Percentiles rank a stretch among this genome's conserved stretches.
These are phyloP conservation scores for Nadsonia commutata DNA, from an alignment of 1,139 yeast genomes.

Conservation along the genomic window DNA sequence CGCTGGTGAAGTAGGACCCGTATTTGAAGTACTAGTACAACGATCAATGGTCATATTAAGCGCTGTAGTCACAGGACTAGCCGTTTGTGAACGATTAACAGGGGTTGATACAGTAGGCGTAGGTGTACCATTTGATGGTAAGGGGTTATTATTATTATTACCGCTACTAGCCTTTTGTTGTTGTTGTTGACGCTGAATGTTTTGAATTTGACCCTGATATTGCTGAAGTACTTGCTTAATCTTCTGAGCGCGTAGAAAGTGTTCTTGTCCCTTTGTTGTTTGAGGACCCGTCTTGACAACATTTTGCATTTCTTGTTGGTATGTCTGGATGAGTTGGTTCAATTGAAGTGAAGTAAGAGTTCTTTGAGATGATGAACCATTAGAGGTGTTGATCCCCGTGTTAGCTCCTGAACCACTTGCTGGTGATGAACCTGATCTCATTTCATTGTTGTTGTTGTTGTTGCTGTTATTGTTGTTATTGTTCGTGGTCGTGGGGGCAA, in stretches of 20 bases:
- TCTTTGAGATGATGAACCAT: not conserved
- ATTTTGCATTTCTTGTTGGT: slow-evolving; percentile 46
- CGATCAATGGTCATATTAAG: not conserved
- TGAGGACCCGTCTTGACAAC: slow-evolving; percentile 44
- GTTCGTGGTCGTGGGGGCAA: no score
- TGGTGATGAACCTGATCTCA: no score
- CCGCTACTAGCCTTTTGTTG: slow-evolving; percentile 10
- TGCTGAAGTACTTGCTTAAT: slow-evolving; percentile 36
- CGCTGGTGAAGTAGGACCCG: slow-evolving; percentile 4
- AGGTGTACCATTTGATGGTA: slow-evolving; percentile 6
- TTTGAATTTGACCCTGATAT: slow-evolving; percentile 19
- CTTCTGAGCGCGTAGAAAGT: slow-evolving; percentile 51
- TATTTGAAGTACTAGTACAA: not conserved
- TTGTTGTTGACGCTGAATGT: slow-evolving; percentile 10
- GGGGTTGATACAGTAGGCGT: slow-evolving; percentile 5
- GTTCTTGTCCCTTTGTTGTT: slow-evolving; percentile 57
- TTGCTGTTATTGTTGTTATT: no score
- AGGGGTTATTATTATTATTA: slow-evolving; percentile 13
- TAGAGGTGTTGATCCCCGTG: not conserved
- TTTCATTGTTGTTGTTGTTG: no score
- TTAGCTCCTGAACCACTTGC: not conserved
- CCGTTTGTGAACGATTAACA: slow-evolving; percentile 1
- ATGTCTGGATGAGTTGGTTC: slow-evolving; percentile 26
- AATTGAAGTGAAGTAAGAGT: not conserved
- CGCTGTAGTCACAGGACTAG: not conserved